phyloP scores from a whole-genome alignment of 495 filamentous ascomycete genomes.

The Penicillium tannophilum region DNA sequence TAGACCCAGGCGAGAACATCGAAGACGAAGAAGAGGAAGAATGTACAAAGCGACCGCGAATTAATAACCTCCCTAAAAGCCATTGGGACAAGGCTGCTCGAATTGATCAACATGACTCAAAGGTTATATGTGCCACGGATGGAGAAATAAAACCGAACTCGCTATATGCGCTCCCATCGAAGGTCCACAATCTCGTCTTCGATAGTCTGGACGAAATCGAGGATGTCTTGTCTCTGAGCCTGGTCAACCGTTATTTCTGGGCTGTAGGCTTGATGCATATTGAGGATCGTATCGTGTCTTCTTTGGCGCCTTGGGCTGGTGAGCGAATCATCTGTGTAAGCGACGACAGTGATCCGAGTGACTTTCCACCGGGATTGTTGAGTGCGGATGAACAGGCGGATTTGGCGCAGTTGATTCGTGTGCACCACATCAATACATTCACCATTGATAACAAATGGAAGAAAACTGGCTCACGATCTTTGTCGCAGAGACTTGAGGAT shows the following conservation, averaged over 20 bases:
- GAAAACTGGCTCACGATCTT: slow-evolving; percentile 8
- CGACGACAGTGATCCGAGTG: slow-evolving; percentile 9
- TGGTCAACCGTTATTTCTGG: slow-evolving; percentile 23
- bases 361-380: slow-evolving; percentile 11
- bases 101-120: slow-evolving; percentile 16
- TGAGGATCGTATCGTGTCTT: slow-evolving; percentile 17
- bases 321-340: slow-evolving; percentile 20
- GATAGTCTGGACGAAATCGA: slow-evolving; percentile 17
- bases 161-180: slow-evolving; percentile 9
- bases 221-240: slow-evolving; percentile 16
- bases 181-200: slow-evolving; percentile 20
- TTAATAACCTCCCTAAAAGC: slow-evolving; percentile 9
- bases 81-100: slow-evolving; percentile 16
- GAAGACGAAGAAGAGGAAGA: slow-evolving; percentile 20
- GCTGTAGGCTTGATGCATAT: slow-evolving; percentile 19
- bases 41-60: slow-evolving; percentile 12
- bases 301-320: slow-evolving; percentile 21
- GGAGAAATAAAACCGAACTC: not conserved
- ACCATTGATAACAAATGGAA: slow-evolving; percentile 11
- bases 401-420: slow-evolving; percentile 6
- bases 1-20: slow-evolving; percentile 19
- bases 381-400: slow-evolving; percentile 4
- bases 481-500: slow-evolving; percentile 13
- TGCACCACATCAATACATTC: slow-evolving; percentile 6
- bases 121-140: not conserved